phyloP scores from a whole-genome alignment of 2,329 filamentous ascomycete species.

The Fonsecaea nubica region DNA sequence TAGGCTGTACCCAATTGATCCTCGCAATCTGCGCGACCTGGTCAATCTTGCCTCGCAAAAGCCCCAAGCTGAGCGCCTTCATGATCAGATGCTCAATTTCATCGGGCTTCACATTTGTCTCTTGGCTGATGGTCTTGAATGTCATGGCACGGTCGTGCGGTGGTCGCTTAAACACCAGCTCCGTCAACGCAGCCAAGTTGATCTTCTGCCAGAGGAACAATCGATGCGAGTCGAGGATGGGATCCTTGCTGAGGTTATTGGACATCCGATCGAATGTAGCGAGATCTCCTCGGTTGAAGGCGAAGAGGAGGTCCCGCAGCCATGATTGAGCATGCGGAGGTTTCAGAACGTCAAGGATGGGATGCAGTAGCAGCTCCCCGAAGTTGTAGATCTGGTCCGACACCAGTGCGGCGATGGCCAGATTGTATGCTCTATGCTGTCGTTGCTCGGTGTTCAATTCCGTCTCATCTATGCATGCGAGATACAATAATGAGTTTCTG shows the following conservation, averaged over 20 bases:
- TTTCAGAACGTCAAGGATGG: constrained; percentile 83
- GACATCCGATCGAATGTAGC: constrained; percentile 83
- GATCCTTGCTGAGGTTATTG: constrained; percentile 79
- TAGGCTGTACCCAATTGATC: constrained; percentile 99
- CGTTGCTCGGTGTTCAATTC: constrained; percentile 77
- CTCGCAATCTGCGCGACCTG: constrained; percentile 92
- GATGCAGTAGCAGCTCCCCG: constrained; percentile 95
- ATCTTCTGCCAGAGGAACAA: constrained; percentile 96
- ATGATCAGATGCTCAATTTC: constrained; percentile 98
- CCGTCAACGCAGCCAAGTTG: constrained; percentile 91
- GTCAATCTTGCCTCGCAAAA: constrained; percentile 91
- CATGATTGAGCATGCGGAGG: constrained; percentile 69
- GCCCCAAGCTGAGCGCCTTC: constrained; percentile 94
- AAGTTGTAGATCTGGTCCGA: constrained; percentile 99
- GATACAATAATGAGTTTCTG: constrained; percentile 94
- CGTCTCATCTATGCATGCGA: constrained; percentile 88
- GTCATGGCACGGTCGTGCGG: constrained; percentile 95
- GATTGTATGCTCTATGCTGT: constrained; percentile 84
- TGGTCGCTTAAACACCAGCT: constrained; percentile 93
- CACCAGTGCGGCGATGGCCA: constrained; percentile 88
- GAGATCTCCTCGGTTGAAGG: constrained; percentile 95
- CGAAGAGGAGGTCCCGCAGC: constrained; percentile 94
- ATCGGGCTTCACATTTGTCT: constrained; percentile 88
- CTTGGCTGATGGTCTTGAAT: constrained; percentile 83
- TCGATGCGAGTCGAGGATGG: constrained; percentile 78